Evolutionary conservation across 164 flowering plant genomes (phyloP), one percentile per base, ranked within the genome.

Genomic region (Piper longum): DNA sequence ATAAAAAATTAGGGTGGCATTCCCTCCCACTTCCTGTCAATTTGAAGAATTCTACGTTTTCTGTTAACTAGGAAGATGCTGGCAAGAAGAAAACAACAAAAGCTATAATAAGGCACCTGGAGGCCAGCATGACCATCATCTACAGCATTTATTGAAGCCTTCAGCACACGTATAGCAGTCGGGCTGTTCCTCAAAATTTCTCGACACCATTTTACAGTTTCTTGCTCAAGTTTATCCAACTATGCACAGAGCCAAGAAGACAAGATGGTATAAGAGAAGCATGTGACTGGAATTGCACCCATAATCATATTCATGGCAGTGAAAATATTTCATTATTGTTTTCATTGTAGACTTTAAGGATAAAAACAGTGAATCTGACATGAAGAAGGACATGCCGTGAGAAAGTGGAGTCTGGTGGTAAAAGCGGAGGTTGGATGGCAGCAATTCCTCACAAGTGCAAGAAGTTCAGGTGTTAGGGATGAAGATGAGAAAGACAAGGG

Each of bases 71-170:
- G 4, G 14, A 36, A 42, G 40, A 18, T 43, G 14, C 14, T 2
- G 12, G 41, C n/a, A 48, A 9, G 11, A 14, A 18, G 48, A 11
- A 19, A 45, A 4, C 36, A 62, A 4, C 14, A 7, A n/a, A 56
- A 56, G 39, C 45, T 3, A 13, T 16, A 17, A 56, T n/a, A 48
- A 4, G 41, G 52, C 77, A 88, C 99, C 97, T 85, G 92, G 59
- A 90, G 91, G 51, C 99, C 97, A 45, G 97, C 89, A 74, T 90
- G 99, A 12, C 99, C 96, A 72, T 93, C 99, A 74, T 93, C 99
- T 39, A 84, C 91, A 12, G 99, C 97, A 77, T 90, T 93, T 14
- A 93, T 77, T 72, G 99, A 76, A 61, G 99, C 74, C 74, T 90
- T 93, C 56, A 85, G 82, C 42, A 90, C 89, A 39, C 97, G 85